phyloP scores from a whole-genome alignment of 257 asterid genomes.

The Solanum lycopersicoides region DNA sequence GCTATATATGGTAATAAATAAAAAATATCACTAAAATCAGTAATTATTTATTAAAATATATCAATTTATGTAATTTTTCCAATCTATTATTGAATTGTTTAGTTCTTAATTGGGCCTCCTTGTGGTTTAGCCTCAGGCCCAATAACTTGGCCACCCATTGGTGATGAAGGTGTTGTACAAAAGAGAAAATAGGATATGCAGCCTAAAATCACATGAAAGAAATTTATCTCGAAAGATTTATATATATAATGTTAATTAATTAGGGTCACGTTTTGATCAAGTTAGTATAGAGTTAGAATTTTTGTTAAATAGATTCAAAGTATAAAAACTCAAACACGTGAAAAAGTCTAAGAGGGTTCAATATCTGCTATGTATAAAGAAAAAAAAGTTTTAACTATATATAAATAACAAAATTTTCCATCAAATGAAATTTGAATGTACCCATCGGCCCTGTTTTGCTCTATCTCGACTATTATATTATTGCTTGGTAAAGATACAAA shows the following conservation, averaged over 20 bases:
- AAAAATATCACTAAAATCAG: too few species aligned
- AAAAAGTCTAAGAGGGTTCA: neutral
- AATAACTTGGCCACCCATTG: neutral
- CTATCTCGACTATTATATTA: too few species aligned
- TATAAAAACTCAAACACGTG: neutral
- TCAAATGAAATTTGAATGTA: neutral
- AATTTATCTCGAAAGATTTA: too few species aligned
- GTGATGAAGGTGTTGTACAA: neutral
- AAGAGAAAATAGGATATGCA: too few species aligned
- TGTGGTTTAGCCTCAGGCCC: neutral
- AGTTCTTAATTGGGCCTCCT: neutral
- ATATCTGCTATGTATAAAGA: neutral
- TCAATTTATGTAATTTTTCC: too few species aligned
- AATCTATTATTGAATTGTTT: neutral
- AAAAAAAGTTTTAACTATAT: neutral
- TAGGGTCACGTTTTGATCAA: too few species aligned
- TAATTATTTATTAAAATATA: too few species aligned
- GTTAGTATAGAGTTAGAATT: fast-evolving
- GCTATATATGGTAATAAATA: too few species aligned
- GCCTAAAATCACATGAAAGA: too few species aligned
- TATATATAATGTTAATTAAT: neutral
- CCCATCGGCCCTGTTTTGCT: neutral
- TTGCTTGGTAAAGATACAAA: too few species aligned
- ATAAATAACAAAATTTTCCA: neutral
- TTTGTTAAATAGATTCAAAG: neutral